Base-by-base conservation (phyloP, 176 grass and related monocot genomes). In the Canna indica region DNA sequence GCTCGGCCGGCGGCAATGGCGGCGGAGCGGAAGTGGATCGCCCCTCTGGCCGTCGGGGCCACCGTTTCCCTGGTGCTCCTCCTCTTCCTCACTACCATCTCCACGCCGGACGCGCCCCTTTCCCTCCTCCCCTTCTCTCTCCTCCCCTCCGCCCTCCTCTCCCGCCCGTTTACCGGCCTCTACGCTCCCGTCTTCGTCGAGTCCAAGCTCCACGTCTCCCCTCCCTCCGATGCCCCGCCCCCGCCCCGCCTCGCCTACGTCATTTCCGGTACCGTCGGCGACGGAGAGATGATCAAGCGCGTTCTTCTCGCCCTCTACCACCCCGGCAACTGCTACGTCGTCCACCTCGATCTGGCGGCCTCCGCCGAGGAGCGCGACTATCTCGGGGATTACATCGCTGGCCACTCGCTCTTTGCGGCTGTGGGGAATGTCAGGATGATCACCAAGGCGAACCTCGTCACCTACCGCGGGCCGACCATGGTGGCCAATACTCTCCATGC, bases 391-490 rank as follows among this genome's bases (percentile, higher is more conserved):
- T 95, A 90, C 47, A 73, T 90, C 32, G 87, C 87, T 70, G 84
- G 77, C 13, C 84, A 95, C 36, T 74, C 82, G 15, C 84, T 87
- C 72, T 95, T 95, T 75, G 80, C 87, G 59, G 66, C 84, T 54
- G 87, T 90, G 5, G 82, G 80, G 20, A 95, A 95, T 26, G 91
- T 95, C 4, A 48, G 82, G 50, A 87, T 95, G 65, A 90, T 95
- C 45, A 87, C 80, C 60, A 90, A 95, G 77, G 91, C 87, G 39
- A 87, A 90, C 74, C 85, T 95, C 20, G 87, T 95, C 39, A 95
- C 87, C 7, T 95, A 95, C 81, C 90, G 87, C 34, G 91, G 91
- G 0, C 91, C 87, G 5, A 95, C 91, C 36, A 95, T 95, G 91
- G 81, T 95, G 58, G 87, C 91, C 27, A 90, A 87, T 46, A 95